Conservation (phyloP, 805 yeast species). For the Candida boleticola region DNA sequence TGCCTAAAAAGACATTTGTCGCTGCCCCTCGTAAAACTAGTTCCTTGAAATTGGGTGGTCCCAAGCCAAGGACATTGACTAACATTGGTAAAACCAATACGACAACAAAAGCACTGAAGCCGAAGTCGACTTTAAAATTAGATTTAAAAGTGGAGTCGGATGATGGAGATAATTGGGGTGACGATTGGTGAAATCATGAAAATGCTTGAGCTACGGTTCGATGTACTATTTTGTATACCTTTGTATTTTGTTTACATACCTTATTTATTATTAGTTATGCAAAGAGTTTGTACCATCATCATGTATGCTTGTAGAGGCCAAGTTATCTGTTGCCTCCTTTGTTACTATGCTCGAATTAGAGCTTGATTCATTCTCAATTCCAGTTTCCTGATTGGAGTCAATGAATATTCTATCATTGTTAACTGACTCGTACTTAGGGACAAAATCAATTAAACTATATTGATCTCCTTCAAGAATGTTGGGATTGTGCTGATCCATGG, state of each 20-base stretch:
- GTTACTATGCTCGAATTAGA: too few species aligned
- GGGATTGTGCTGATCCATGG: too few species aligned
- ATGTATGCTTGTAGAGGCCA: too few species aligned
- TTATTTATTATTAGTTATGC: too few species aligned
- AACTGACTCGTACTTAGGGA: constrained; percentile 32
- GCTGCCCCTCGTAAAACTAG: constrained; percentile 13
- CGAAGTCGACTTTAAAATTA: constrained; percentile 24
- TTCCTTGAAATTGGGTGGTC: constrained; percentile 19
- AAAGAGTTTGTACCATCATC: too few species aligned
- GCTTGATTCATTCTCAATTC: neutral
- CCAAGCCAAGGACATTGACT: neutral
- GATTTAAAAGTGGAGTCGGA: constrained; percentile 24
- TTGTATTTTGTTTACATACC: too few species aligned
- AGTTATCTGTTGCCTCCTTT: too few species aligned
- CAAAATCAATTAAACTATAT: constrained; percentile 24
- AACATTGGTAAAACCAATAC: neutral
- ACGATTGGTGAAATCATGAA: constrained; percentile 9
- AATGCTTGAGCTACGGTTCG: too few species aligned
- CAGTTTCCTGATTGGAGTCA: neutral
- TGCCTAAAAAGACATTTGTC: constrained; percentile 3
- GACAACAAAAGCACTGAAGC: constrained; percentile 6
- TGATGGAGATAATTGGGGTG: constrained; percentile 34
- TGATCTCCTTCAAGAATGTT: neutral
- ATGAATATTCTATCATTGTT: constrained; percentile 21
- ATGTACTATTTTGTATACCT: too few species aligned